These are phyloP conservation scores for Magnaporthales sp. DNA, from an alignment of 2,329 filamentous ascomycete genomes.

Conservation along the genomic window DNA sequence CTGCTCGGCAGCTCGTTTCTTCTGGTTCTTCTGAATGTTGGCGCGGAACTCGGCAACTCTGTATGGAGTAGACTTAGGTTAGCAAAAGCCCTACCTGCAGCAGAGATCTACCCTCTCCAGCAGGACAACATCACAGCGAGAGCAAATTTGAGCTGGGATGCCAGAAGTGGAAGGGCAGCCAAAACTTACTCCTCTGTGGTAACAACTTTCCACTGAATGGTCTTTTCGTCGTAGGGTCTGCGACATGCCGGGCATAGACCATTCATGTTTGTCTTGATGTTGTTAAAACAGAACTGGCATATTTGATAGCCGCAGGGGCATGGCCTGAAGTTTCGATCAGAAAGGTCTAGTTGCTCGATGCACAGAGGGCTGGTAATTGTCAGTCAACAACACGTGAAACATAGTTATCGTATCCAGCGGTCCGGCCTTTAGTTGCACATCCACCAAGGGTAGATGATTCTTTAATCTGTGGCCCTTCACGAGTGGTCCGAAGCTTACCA, in stretches of 20 bases:
- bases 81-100: neutral
- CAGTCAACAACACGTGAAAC: slow-evolving; percentile 11
- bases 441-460: slow-evolving; percentile 9
- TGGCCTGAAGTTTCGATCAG: slow-evolving; percentile 91
- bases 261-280: slow-evolving; percentile 97
- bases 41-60: slow-evolving; percentile 68
- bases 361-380: slow-evolving; percentile 68
- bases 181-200: slow-evolving; percentile 81
- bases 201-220: slow-evolving; percentile 93
- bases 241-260: slow-evolving; percentile 95
- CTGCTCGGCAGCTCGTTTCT: slow-evolving; percentile 73
- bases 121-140: neutral
- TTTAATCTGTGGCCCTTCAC: neutral
- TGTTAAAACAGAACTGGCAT: slow-evolving; percentile 99
- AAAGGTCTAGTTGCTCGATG: slow-evolving; percentile 97
- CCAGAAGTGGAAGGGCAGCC: neutral
- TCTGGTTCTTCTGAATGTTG: slow-evolving; percentile 81
- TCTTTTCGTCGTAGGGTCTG: slow-evolving; percentile 91
- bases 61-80: slow-evolving; percentile 16
- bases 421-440: neutral
- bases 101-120: neutral
- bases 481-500: slow-evolving; percentile 40
- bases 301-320: slow-evolving; percentile 99
- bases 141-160: neutral
- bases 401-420: neutral